These are phyloP conservation scores for Xylariomycetidae sp. DNA, from an alignment of 2,329 filamentous ascomycete genomes.

Conservation along the genomic window DNA sequence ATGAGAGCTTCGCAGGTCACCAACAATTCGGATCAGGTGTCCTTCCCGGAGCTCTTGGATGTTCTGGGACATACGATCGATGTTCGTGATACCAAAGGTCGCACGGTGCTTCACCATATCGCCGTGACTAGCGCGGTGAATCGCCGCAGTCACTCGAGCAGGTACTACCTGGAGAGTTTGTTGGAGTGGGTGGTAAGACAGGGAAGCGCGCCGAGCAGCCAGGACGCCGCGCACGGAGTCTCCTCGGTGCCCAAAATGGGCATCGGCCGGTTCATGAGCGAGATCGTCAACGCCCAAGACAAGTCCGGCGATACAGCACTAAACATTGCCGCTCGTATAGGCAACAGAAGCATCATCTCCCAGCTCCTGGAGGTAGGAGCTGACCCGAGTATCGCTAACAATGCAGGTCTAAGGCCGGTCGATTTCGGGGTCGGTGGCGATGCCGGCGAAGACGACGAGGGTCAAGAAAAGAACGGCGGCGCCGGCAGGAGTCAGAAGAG, in stretches of 20 bases:
- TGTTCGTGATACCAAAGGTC: slow-evolving; percentile 79
- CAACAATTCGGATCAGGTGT: slow-evolving; percentile 87
- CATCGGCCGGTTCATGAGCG: slow-evolving; percentile 88
- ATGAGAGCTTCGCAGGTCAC: slow-evolving; percentile 91
- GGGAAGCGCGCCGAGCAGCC: slow-evolving; percentile 58
- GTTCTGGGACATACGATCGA: slow-evolving; percentile 87
- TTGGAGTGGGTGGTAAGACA: slow-evolving; percentile 92
- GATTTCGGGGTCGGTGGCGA: slow-evolving; percentile 90
- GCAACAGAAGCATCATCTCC: slow-evolving; percentile 92
- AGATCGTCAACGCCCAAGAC: slow-evolving; percentile 94
- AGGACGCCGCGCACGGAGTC: slow-evolving; percentile 30
- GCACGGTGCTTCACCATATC: slow-evolving; percentile 94
- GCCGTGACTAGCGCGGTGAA: slow-evolving; percentile 94
- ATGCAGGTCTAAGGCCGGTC: slow-evolving; percentile 80
- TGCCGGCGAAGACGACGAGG: slow-evolving; percentile 36
- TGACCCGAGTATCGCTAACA: slow-evolving; percentile 86
- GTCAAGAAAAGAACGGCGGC: slow-evolving; percentile 37
- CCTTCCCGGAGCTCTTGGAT: slow-evolving; percentile 86
- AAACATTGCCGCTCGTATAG: slow-evolving; percentile 88
- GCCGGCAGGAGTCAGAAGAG: slow-evolving; percentile 49
- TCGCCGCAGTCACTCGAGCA: slow-evolving; percentile 82
- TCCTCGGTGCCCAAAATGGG: slow-evolving; percentile 63
- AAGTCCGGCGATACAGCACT: slow-evolving; percentile 91
- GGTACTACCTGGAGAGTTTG: slow-evolving; percentile 92
- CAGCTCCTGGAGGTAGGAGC: slow-evolving; percentile 93